Percentiles rank a stretch among this genome's conserved stretches.
These are phyloP conservation scores for Cutaneotrichosporon mucoides DNA, from an alignment of 1,284 basidiomycete genomes.

Conservation along the genomic window DNA sequence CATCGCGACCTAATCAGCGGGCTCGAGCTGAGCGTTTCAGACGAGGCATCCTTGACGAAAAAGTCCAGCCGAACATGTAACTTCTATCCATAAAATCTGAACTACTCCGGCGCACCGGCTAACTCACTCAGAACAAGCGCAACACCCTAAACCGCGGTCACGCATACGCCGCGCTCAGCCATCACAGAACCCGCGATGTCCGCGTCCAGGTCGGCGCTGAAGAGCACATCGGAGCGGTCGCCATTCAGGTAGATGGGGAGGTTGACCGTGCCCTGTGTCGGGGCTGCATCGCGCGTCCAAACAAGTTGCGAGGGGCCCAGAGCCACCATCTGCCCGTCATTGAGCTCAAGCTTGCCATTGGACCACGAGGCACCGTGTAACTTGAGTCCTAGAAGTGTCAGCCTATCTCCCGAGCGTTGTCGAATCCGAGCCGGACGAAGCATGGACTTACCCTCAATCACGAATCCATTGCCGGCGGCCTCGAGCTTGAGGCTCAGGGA, in stretches of 20 bases:
- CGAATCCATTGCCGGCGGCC: constrained; percentile 69
- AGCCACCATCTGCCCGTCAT: constrained; percentile 72
- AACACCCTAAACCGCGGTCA: constrained; percentile 27
- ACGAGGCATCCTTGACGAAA: no score
- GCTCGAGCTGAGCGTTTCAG: no score
- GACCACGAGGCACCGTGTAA: constrained; percentile 80
- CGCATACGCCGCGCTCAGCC: constrained; percentile 40
- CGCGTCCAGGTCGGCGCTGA: constrained; percentile 55
- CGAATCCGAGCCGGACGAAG: not conserved
- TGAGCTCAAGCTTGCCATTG: constrained; percentile 64
- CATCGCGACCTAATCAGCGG: no score
- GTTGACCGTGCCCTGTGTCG: constrained; percentile 56
- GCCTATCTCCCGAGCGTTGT: not conserved
- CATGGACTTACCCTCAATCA: constrained; percentile 68
- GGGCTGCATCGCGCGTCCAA: constrained; percentile 63
- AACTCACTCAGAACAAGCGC: no score
- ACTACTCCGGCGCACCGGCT: no score
- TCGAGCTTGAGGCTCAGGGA: constrained; percentile 74
- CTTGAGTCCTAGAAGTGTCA: constrained; percentile 62
- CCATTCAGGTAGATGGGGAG: constrained; percentile 88
- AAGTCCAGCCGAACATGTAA: no score
- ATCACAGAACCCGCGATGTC: constrained; percentile 25
- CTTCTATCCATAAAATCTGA: no score
- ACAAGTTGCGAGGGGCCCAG: constrained; percentile 73
- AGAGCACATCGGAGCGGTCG: constrained; percentile 83